A percentile compares a stretch with the other conserved stretches of the same genome.
These are phyloP conservation scores for Tolypocladium tundrense DNA, from an alignment of 2,329 filamentous ascomycete genomes.

Conservation along the genomic window DNA sequence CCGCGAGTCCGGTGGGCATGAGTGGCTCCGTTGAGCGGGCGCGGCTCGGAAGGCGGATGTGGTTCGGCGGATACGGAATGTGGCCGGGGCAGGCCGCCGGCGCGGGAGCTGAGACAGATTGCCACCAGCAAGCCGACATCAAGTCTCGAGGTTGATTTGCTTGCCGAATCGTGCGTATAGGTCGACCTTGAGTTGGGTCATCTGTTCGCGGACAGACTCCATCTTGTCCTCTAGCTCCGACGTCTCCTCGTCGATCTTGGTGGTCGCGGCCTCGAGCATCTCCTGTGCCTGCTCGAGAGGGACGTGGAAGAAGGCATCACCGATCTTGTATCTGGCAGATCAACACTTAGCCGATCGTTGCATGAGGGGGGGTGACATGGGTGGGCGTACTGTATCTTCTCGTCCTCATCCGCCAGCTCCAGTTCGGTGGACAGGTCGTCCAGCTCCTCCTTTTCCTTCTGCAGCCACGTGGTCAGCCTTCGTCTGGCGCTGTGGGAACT, in stretches of 20 bases:
- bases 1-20: neutral
- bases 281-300: slow-evolving; percentile 78
- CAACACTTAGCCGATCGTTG: neutral
- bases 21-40: neutral
- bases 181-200: slow-evolving; percentile 81
- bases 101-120: neutral
- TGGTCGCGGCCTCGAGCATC: slow-evolving; percentile 62
- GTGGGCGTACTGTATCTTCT: slow-evolving; percentile 73
- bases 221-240: slow-evolving; percentile 67
- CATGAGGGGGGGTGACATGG: neutral
- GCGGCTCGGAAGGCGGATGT: neutral
- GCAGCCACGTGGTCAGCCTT: slow-evolving; percentile 12
- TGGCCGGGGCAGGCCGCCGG: neutral
- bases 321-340: slow-evolving; percentile 74
- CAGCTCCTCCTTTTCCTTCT: slow-evolving; percentile 98
- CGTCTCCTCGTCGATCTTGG: slow-evolving; percentile 69
- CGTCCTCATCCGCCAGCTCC: slow-evolving; percentile 91
- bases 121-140: slow-evolving; percentile 16
- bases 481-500: neutral
- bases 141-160: slow-evolving; percentile 94
- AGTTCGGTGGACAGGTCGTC: slow-evolving; percentile 87
- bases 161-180: slow-evolving; percentile 91
- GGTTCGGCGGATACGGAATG: neutral
- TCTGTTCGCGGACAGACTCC: slow-evolving; percentile 66
- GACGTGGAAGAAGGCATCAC: slow-evolving; percentile 87